Base-by-base conservation (phyloP, 495 filamentous ascomycete genomes). In the Penicillium argentinense region DNA sequence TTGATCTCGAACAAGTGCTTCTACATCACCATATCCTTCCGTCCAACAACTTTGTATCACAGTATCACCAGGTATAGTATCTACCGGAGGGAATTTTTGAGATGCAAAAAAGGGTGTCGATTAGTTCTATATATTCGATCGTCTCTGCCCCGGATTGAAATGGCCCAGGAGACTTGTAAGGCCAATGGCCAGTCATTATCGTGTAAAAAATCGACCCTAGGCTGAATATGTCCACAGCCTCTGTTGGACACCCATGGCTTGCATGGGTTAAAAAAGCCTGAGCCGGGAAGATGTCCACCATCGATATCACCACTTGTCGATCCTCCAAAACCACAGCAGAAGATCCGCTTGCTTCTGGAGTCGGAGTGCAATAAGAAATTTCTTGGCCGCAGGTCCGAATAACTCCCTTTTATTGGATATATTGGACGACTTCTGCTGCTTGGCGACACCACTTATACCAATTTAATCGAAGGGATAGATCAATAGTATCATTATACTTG, bases 161-260 rank as follows among this genome's bases (percentile, higher is more conserved):
- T 27, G 52, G 55, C 1, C 55, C 55, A 16, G 37, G 55, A 47
- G 55, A 33, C 22, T 36, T 62, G 27, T 64, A 62, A 8, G 61
- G 59, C 61, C 59, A 64, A 48, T 62, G 45, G 13, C 59, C 53
- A 22, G 61, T 62, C 59, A 62, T 53, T 30, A 57, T 64, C 23
- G 56, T 64, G 41, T 62, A 64, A 41, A 51, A 51, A 11, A 62
- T 38, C 1, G 61, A 62, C 18, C 61, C 59, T 17, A 62, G 61
- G 26, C 61, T 59, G 27, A 64, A 62, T 8, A 64, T 62, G 27
- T 62, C 56, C 37, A 30, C 53, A 7, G 38, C 45, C 28, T 53
- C 28, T 13, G 59, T 62, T 11, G n/a, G 56, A 62, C 22, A 40
- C 49, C 24, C 12, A 41, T 9, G 46, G 48, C 16, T 22, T 19